phyloP scores from a whole-genome alignment of 495 filamentous ascomycete genomes.

The Friedmanniomyces endolithicus region DNA sequence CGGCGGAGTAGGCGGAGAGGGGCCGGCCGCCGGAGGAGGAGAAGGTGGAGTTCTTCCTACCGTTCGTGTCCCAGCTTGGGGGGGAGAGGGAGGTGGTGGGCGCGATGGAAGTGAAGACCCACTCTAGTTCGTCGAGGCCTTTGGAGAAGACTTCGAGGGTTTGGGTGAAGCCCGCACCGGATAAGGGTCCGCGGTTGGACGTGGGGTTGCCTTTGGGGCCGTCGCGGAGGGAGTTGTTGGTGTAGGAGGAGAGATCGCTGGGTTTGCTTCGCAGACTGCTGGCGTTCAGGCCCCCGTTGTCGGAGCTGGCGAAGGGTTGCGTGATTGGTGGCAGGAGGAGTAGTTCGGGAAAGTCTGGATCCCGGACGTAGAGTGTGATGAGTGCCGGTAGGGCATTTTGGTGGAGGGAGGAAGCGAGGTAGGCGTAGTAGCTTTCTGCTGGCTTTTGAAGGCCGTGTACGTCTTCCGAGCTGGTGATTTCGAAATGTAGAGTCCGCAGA shows the following conservation, averaged over 20 bases:
- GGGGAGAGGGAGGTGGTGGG: constrained; percentile 29
- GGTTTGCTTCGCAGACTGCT: constrained; percentile 5
- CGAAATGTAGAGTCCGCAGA: constrained; percentile 62
- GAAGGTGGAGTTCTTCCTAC: constrained; percentile 23
- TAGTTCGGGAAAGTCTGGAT: constrained; percentile 67
- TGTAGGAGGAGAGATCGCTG: constrained; percentile 10
- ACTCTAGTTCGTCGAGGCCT: constrained; percentile 70
- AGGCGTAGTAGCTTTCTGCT: constrained; percentile 64
- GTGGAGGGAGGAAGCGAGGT: constrained; percentile 71
- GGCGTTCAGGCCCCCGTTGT: background rate
- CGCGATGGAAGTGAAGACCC: constrained; percentile 59
- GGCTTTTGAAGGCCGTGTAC: constrained; percentile 46
- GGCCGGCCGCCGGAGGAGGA: constrained; percentile 38
- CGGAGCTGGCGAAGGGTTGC: background rate
- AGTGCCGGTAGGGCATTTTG: constrained; percentile 62
- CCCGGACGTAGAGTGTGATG: constrained; percentile 68
- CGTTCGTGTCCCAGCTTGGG: constrained; percentile 17
- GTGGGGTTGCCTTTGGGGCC: constrained; percentile 22
- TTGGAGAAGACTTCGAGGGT: constrained; percentile 76
- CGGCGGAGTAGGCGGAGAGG: constrained; percentile 41
- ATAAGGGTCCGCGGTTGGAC: constrained; percentile 13
- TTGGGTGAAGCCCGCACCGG: constrained; percentile 40
- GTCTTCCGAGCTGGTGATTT: constrained; percentile 54
- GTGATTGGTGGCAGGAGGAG: constrained; percentile 43
- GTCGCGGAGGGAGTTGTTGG: background rate